phyloP scores from a whole-genome alignment of 805 yeast genomes.

The Scheffersomyces lignosus region DNA sequence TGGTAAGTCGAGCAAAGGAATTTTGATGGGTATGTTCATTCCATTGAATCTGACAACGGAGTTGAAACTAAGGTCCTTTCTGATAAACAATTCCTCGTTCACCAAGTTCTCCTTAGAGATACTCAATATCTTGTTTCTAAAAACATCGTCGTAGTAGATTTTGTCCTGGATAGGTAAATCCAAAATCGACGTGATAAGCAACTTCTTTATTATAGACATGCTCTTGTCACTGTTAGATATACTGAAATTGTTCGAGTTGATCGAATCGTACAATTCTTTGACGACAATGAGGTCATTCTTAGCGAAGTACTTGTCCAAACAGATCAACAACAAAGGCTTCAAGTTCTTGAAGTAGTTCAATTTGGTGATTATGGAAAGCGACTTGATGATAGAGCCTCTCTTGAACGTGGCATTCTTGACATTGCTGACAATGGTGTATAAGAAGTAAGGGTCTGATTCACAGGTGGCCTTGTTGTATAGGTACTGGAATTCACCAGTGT shows the following conservation, averaged over 20 bases:
- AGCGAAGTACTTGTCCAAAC: slow-evolving; percentile 49
- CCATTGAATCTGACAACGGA: slow-evolving; percentile 35
- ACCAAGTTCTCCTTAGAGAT: slow-evolving; percentile 19
- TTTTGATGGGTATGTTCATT: slow-evolving; percentile 46
- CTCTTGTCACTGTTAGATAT: slow-evolving; percentile 13
- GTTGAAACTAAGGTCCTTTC: slow-evolving; percentile 46
- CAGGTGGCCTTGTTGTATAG: slow-evolving; percentile 29
- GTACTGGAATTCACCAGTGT: slow-evolving; percentile 41
- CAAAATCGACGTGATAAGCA: slow-evolving; percentile 41
- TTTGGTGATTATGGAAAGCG: slow-evolving; percentile 59
- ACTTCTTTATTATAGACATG: slow-evolving; percentile 33
- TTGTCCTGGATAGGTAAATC: slow-evolving; percentile 45
- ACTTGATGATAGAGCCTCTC: slow-evolving; percentile 61
- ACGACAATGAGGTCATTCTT: slow-evolving; percentile 18
- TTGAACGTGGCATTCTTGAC: slow-evolving; percentile 44
- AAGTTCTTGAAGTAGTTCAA: slow-evolving; percentile 54
- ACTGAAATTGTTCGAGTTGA: slow-evolving; percentile 32
- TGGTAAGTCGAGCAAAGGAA: slow-evolving; percentile 43
- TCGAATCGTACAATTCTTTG: slow-evolving; percentile 27
- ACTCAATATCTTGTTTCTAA: slow-evolving; percentile 37
- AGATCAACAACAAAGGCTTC: slow-evolving; percentile 56
- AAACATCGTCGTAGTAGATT: slow-evolving; percentile 38
- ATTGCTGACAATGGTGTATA: slow-evolving; percentile 55
- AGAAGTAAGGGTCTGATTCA: slow-evolving; percentile 47
- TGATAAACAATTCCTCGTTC: slow-evolving; percentile 36